Evolutionary conservation across 352 stramenopile genomes (phyloP), one percentile per base, ranked within the genome.

Genomic region (Pythium sp.): DNA sequence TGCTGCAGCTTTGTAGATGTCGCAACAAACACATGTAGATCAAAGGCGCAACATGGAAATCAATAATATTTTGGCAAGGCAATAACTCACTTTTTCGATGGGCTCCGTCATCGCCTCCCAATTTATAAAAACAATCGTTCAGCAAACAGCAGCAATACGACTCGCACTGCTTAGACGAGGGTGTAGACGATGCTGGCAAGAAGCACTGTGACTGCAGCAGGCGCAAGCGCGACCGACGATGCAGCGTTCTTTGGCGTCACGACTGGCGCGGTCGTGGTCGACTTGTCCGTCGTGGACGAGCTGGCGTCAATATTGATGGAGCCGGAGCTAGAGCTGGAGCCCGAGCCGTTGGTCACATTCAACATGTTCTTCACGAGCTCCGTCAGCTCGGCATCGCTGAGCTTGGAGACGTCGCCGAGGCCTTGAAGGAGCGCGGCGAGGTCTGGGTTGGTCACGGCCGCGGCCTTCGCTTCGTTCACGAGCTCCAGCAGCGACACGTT

Each of bases 401-500:
- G 63, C 26, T 51, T 60, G 36, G 34, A 62, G 26, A 68, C 36
- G 63, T 68, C 63, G 54, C 54, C 54, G 28, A 68, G 30, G 24
- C 12, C 26, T n/a, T 20, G 24, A n/a, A 68, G 63, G 54, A 68
- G 63, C 26, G 55, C 41, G 22, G 63, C 63, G 63, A 68, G 63
- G 38, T 68, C 63, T 24, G 63, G 53, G 54, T 68, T 68, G 34
- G 12, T 62, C 18, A 54, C 54, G 1, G 34, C 63, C 0, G 63
- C 63, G 11, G 63, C 63, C 41, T 68, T 62, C 24, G 63, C 63
- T 26, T 62, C 49, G 36, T 62, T 68, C 54, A 68, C 53, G 26
- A 68, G 63, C 26, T 68, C 34, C 15, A 60, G 63, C 9, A 68
- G 63, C 28, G 63, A 68, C 53, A 56, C 63, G 63, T 22, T 49